These are phyloP conservation scores for Leccinum subtestaceum DNA, from an alignment of 768 basidiomycete genomes.

Conservation along the genomic window DNA sequence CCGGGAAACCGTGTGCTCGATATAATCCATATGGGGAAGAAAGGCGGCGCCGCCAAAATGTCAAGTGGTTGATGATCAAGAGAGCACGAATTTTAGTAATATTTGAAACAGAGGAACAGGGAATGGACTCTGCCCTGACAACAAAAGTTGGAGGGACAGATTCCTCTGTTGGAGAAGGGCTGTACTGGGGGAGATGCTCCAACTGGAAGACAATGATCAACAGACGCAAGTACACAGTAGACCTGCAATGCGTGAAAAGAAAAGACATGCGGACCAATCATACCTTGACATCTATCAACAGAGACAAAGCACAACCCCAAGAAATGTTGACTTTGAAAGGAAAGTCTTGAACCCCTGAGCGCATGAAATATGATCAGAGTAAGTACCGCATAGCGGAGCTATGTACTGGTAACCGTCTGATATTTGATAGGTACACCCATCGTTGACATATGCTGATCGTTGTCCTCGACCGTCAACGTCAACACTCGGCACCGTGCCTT, in stretches of 20 bases:
- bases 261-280: constrained; percentile 2
- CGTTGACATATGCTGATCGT: neutral
- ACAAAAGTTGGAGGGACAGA: neutral
- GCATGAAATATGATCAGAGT: neutral
- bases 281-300: neutral
- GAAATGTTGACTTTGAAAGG: neutral
- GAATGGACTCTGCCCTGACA: neutral
- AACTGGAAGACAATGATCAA: neutral
- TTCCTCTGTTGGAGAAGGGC: neutral
- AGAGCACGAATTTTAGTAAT: neutral
- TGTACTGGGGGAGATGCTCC: neutral
- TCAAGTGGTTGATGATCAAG: neutral
- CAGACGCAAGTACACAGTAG: neutral
- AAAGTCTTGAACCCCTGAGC: neutral
- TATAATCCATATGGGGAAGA: neutral
- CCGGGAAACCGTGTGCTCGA: neutral
- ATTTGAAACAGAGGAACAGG: neutral
- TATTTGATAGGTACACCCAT: neutral
- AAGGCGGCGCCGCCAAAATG: neutral
- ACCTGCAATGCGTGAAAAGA: neutral
- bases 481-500: neutral
- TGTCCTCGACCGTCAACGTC: neutral
- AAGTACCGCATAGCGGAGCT: neutral
- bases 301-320: neutral
- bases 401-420: neutral